Conservation (phyloP, 768 basidiomycete genomes). For the Pisolithus tinctorius region DNA sequence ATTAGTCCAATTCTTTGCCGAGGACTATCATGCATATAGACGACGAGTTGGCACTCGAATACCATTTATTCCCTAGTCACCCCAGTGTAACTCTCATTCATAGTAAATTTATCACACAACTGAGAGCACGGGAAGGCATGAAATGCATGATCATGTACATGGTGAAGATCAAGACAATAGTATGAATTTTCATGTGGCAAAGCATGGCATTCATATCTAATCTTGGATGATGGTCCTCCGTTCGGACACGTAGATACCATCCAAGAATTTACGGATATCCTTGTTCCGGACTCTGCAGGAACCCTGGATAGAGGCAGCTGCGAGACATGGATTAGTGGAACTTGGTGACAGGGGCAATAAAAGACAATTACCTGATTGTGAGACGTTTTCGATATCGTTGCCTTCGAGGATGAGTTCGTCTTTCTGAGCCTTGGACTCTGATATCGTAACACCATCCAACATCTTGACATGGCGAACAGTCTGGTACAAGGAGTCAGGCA, state of each 20-base stretch:
- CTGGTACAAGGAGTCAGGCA: constrained; percentile 31
- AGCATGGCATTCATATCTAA: constrained; percentile 12
- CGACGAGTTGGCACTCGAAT: constrained; percentile 78
- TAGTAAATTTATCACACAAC: neutral
- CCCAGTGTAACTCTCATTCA: neutral
- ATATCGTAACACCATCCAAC: constrained; percentile 79
- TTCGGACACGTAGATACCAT: constrained; percentile 88
- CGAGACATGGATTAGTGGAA: constrained; percentile 6
- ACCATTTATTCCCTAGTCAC: constrained; percentile 65
- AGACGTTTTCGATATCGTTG: constrained; percentile 94
- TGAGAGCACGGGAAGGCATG: constrained; percentile 11
- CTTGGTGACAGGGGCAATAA: neutral
- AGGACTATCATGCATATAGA: constrained; percentile 76
- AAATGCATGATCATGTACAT: constrained; percentile 23
- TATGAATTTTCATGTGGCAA: constrained; percentile 12
- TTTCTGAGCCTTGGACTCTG: constrained; percentile 88
- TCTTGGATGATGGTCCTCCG: constrained; percentile 55
- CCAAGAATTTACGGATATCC: constrained; percentile 98
- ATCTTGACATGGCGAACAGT: constrained; percentile 89
- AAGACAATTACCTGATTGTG: constrained; percentile 70
- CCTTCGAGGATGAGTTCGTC: constrained; percentile 93
- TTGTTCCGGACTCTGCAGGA: constrained; percentile 97
- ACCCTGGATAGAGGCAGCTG: constrained; percentile 95
- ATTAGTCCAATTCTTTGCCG: constrained; percentile 83
- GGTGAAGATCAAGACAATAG: constrained; percentile 13